Conservation (phyloP, 768 basidiomycete genomes). For the Agrocybe praecox region DNA sequence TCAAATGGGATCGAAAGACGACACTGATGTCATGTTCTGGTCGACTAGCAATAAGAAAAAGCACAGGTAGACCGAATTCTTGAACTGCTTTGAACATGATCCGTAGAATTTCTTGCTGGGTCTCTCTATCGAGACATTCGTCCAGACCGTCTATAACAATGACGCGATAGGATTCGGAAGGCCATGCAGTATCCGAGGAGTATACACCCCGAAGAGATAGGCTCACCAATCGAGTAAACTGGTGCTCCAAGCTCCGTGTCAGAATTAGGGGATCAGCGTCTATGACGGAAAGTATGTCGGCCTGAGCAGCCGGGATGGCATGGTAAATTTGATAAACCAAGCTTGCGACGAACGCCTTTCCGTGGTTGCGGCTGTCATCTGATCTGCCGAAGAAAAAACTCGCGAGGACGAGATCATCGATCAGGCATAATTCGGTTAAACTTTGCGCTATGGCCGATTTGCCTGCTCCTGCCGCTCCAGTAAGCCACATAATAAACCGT, state of each 20-base stretch:
- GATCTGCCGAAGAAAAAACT: slow-evolving; percentile 34
- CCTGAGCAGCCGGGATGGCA: background rate
- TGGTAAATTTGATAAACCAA: background rate
- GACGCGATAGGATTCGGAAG: background rate
- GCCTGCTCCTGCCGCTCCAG: background rate
- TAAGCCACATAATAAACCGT: background rate
- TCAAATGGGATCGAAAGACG: background rate
- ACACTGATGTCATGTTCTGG: background rate
- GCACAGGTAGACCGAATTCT: background rate
- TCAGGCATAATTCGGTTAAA: background rate
- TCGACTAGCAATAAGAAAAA: background rate
- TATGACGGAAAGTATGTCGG: background rate
- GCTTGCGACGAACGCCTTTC: background rate
- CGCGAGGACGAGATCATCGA: background rate
- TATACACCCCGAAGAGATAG: background rate
- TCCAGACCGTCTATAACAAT: slow-evolving; percentile 14
- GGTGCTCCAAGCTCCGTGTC: background rate
- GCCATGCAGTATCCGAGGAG: background rate
- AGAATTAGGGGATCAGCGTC: background rate
- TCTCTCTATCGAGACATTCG: background rate
- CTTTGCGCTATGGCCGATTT: background rate
- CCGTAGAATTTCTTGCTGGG: background rate
- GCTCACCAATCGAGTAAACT: background rate
- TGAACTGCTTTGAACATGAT: background rate
- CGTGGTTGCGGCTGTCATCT: background rate